Percentiles rank a stretch among this genome's conserved stretches.
These are phyloP conservation scores for Aspergillus puulaauensis DNA, from an alignment of 2,329 filamentous ascomycete species.

Conservation along the genomic window DNA sequence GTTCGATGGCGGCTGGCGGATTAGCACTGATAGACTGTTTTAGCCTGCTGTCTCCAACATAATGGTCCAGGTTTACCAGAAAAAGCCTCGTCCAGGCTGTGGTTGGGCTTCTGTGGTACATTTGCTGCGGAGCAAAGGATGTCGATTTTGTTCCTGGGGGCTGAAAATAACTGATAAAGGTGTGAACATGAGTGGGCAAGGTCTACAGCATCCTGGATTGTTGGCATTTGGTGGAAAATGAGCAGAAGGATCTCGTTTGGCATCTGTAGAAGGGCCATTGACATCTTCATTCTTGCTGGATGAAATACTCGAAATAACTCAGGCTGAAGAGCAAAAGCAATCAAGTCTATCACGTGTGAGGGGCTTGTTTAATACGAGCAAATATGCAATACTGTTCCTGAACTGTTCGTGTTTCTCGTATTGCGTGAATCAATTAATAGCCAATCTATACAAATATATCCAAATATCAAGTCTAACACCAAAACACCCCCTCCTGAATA, in stretches of 20 bases:
- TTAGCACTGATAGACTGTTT: neutral
- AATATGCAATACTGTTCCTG: too few relatives aligned
- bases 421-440: too few relatives aligned
- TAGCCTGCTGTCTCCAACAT: neutral
- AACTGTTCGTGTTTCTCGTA: too few relatives aligned
- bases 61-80: neutral
- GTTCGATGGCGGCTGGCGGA: neutral
- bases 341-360: too few relatives aligned
- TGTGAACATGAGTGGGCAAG: neutral
- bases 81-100: neutral
- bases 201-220: neutral
- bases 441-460: too few relatives aligned
- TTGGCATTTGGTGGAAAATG: neutral
- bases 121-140: conserved; percentile 1
- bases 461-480: neutral
- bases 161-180: neutral
- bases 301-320: too few relatives aligned
- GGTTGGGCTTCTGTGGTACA: neutral
- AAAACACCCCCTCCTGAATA: neutral
- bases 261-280: neutral
- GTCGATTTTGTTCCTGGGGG: neutral
- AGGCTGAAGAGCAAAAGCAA: too few relatives aligned
- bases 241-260: conserved; percentile 3
- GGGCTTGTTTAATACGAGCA: too few relatives aligned
- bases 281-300: neutral